Base-by-base conservation (phyloP, 1,284 basidiomycete genomes). In the Peniophora sp. region DNA sequence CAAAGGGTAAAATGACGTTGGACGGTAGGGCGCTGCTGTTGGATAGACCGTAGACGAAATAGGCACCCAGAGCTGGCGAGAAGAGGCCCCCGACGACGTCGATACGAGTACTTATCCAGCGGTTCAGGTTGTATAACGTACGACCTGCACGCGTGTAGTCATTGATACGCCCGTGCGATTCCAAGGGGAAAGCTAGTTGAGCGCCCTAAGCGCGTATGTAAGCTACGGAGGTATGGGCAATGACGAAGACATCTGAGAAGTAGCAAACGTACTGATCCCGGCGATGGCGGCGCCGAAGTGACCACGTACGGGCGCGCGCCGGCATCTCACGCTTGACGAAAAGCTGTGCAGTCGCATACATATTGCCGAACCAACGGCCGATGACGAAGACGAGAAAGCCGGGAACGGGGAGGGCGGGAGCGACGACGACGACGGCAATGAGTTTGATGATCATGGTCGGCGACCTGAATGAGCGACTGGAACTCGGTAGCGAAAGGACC, bases 311-410 rank as follows among this genome's bases (percentile, higher is more conserved):
- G 85, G 85, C 2, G 80, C 72, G 54, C 74, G 76, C 9, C 81
- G 77, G 63, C 81, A 82, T 82, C 60, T 86, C 80, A 17, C 83
- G 74, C 60, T 90, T 91, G 44, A 89, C 83, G 14, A 81, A 79
- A 23, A 90, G 68, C 62, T 90, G 88, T 15, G 82, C 81, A 58
- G 79, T 79, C 59, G 90, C 85, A 57, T 81, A 83, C 39, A 82
- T 62, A 51, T 68, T 68, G 17, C 70, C 79, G 27, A 73, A 65
- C 62, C 70, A 67, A 5, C 63, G 71, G 22, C 79, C 80, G 6
- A 78, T 17, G 3, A 65, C 57, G 8, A 71, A 69, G 23, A 82
- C 67, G 51, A 64, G 14, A 12, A 68, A 47, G 9, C 69, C 70
- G 3, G 73, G 73, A 17, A 72, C 34, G n/a, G 67, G 44, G 60